phyloP scores from a whole-genome alignment of 441 rosid genomes.

The Capsella rubella region DNA sequence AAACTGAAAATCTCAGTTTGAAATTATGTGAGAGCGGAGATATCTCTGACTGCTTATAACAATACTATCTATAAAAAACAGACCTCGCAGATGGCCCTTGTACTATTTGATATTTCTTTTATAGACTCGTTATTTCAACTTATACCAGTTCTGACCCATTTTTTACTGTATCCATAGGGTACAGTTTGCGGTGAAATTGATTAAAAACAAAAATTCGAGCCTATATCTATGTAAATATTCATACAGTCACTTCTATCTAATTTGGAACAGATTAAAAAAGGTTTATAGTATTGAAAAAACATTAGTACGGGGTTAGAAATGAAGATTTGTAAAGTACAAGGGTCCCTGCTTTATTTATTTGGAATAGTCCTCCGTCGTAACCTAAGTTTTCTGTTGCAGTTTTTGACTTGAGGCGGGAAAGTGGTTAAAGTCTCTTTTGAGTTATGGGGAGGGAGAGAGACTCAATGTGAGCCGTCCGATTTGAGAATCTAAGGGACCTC shows the following conservation, averaged over 20 bases:
- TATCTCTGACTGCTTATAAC: constrained; percentile 23
- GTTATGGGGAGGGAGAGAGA: constrained; percentile 29
- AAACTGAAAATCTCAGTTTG: constrained; percentile 28
- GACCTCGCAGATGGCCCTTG: not conserved
- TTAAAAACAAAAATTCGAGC: too few relatives aligned
- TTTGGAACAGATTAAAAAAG: not conserved
- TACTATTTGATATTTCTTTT: not conserved
- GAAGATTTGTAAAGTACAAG: not conserved
- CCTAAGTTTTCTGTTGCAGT: constrained; percentile 39
- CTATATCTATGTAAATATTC: not conserved
- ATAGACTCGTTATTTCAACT: not conserved
- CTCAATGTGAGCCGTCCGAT: constrained; percentile 37
- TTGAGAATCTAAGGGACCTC: constrained; percentile 36
- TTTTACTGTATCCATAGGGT: not conserved
- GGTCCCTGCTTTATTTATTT: not conserved
- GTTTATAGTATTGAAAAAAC: not conserved
- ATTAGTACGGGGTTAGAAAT: not conserved
- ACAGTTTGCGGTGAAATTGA: not conserved
- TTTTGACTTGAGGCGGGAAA: constrained; percentile 40
- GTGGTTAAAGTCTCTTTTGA: constrained; percentile 28
- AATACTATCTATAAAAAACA: not conserved
- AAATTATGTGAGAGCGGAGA: constrained; percentile 35
- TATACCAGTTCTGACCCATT: not conserved
- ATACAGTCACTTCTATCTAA: not conserved
- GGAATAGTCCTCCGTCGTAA: constrained; percentile 4